Conservation (phyloP, 257 asterid genomes). For the Rhazya stricta region DNA sequence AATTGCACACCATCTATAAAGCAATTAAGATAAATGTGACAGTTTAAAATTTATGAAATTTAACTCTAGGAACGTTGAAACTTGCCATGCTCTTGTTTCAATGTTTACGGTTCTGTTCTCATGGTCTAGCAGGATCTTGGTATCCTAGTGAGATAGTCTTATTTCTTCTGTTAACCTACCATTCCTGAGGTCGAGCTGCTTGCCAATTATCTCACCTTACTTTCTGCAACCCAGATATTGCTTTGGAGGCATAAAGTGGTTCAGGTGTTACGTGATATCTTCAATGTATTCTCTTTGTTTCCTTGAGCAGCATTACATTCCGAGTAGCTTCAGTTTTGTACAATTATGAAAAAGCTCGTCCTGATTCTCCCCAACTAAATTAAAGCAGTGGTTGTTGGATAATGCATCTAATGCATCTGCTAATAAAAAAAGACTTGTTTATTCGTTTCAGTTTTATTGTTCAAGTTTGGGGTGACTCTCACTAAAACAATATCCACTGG, state of each 20-base stretch:
- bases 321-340: background rate
- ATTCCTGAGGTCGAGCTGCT: background rate
- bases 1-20: background rate
- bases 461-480: background rate
- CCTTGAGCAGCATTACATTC: background rate
- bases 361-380: background rate
- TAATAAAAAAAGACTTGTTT: background rate
- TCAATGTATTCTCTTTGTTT: background rate
- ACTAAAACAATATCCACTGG: background rate
- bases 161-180: background rate
- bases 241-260: background rate
- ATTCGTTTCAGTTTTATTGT: background rate
- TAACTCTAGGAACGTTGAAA: background rate
- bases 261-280: background rate
- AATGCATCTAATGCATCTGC: background rate
- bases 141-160: background rate
- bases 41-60: background rate
- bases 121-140: background rate
- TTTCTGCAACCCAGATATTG: background rate
- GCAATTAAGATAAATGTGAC: background rate
- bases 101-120: background rate
- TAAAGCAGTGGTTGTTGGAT: background rate
- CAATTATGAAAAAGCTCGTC: no score
- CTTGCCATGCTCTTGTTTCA: background rate
- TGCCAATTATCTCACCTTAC: background rate